Base-by-base conservation (phyloP, 306 rosid species). In the Vigna hirtella region DNA sequence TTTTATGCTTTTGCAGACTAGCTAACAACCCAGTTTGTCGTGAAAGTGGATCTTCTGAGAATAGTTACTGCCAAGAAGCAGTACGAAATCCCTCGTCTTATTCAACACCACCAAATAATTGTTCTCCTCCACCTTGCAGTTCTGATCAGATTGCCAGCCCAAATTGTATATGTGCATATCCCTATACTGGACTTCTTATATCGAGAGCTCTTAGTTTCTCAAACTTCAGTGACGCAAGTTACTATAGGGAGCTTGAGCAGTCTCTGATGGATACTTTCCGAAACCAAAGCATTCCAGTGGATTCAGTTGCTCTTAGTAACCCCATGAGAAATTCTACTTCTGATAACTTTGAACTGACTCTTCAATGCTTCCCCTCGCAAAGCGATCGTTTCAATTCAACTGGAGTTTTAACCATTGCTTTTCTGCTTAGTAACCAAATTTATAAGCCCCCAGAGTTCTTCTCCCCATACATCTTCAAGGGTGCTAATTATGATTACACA, bases 121-220 rank as follows among this genome's bases (percentile, higher is more conserved):
- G 97, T 74, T 3, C 28, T 14, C 50, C 77, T 45, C 70, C 13
- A 72, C 2, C 32, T 1, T 93, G 98, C 84, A 38, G 40, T 73
- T 26, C 73, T 0, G 16, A 47, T 56, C 85, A 84, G 87, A 58
- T 77, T 79, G 49, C 82, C 2, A 91, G 92, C 76, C 96, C 97
- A 7, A 90, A 76, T 82, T 93, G 98, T 76, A 73, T 24, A 83
- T 93, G 97, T 79, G 90, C 91, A 74, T 77, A 78, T 84, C 92
- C 97, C 16, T 93, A 87, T 72, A 14, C 28, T 16, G 97, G 93
- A 71, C 45, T 18, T 66, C 85, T 93, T 30, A 0, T 3, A 80
- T 88, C 92, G 57, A 85, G 89, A 86, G 90, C 88, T 70, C 82
- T 83, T 50, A 64, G 89, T 51, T 69, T 91, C 82, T 86, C 93